Percentiles rank a stretch among this genome's conserved stretches.
These are phyloP conservation scores for Madurella fahalii DNA, from an alignment of 2,329 filamentous ascomycete species.

Conservation along the genomic window DNA sequence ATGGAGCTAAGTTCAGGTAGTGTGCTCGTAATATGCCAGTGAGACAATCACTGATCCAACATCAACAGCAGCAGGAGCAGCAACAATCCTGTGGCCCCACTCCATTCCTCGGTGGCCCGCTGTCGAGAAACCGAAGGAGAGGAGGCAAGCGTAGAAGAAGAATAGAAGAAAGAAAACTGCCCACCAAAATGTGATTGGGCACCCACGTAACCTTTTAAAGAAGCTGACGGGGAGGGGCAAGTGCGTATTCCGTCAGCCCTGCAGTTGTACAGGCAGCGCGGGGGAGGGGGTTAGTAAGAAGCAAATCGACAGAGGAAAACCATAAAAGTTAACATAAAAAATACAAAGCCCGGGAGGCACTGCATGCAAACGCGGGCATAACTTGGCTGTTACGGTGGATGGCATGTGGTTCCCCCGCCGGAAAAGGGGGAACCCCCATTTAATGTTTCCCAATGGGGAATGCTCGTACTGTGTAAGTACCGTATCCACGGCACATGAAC, in stretches of 20 bases:
- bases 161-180: background rate
- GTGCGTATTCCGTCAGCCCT: background rate
- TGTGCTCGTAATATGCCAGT: background rate
- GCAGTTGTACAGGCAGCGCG: background rate
- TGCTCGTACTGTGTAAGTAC: too few relatives aligned
- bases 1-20: background rate
- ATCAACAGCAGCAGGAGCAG: background rate
- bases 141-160: background rate
- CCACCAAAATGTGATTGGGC: background rate
- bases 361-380: too few relatives aligned
- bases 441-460: too few relatives aligned
- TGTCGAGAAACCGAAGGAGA: background rate
- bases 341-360: background rate
- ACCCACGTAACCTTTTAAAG: background rate
- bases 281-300: background rate
- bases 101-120: background rate
- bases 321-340: background rate
- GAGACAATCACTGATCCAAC: background rate
- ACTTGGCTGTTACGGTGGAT: too few relatives aligned
- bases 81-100: background rate
- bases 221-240: background rate
- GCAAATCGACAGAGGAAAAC: background rate
- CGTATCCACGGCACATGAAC: too few relatives aligned
- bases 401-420: too few relatives aligned
- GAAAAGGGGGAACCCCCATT: too few relatives aligned